Conservation (phyloP, 306 rosid genomes). For the Ormosia semicastrata region DNA sequence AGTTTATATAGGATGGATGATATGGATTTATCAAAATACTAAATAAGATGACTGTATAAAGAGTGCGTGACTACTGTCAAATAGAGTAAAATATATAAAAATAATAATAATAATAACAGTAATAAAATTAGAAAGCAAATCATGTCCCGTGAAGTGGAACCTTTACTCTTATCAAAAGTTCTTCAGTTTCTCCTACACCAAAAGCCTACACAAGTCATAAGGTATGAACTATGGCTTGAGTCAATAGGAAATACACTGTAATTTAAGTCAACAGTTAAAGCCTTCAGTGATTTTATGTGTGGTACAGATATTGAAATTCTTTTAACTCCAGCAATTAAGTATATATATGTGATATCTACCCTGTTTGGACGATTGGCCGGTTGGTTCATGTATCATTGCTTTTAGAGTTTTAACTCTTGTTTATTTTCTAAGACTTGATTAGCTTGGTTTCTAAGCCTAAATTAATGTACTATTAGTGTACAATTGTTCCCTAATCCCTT, state of each 20-base stretch:
- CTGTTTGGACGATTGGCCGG: too few relatives aligned
- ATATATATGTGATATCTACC: too few relatives aligned
- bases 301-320: neutral
- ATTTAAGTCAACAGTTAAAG: neutral
- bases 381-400: too few relatives aligned
- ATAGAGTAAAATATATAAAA: neutral
- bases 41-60: neutral
- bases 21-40: neutral
- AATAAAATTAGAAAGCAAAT: too few relatives aligned
- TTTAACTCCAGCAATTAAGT: neutral
- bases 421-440: too few relatives aligned
- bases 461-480: too few relatives aligned
- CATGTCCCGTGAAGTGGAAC: neutral
- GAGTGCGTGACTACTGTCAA: neutral
- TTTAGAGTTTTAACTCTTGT: neutral
- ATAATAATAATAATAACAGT: too few relatives aligned
- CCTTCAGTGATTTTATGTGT: neutral
- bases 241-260: neutral
- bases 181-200: neutral
- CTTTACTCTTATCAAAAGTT: neutral
- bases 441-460: too few relatives aligned
- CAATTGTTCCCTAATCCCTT: too few relatives aligned
- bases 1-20: neutral
- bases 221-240: neutral
- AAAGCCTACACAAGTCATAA: neutral